Evolutionary conservation across 2,329 filamentous ascomycete species (phyloP), one percentile per base, ranked within the genome.

Genomic region (Cadophora luteo-olivacea): DNA sequence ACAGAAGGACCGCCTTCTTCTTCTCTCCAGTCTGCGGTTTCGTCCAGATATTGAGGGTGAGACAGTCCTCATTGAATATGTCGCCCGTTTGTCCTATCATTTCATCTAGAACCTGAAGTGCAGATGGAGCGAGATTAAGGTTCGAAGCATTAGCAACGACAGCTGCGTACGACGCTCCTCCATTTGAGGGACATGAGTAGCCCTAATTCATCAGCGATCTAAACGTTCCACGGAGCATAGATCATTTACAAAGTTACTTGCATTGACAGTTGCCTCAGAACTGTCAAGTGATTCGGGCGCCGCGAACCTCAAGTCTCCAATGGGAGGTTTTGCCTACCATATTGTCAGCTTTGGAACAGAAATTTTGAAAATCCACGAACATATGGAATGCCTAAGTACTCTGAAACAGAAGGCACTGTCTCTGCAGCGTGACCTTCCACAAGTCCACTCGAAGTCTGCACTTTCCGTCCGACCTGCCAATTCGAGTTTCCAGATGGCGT

Each of bases 1-100:
- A 84, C n/a, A 84, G 75, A 54, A 83, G 72, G 25, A 83, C 82
- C 16, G 82, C 75, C 54, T 81, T 83, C 36, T 76, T 74, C 33
- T 66, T 60, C 29, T 75, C 75, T 3, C 74, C 72, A 6, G 70
- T 68, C 58, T 78, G 73, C 7, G 75, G 68, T 22, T 77, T 78
- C 29, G 77, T 69, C 80, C 78, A 80, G 8, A 80, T 70, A 52
- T 81, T 80, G 24, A 81, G 65, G 1, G 76, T 78, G 4, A 81
- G 70, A 66, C 78, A 81, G 64, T 81, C 79, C 61, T 81, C 79
- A 32, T 51, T 61, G 62, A 69, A 65, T 2, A 38, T 29, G 12
- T 66, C 64, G 1, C 57, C 22, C 7, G 41, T 48, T 45, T 66
- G 64, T 25, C 64, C 64, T 32, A 66, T 60, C 64, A 66, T 38